A percentile compares a stretch with the other conserved stretches of the same genome.
Evolutionary conservation across 2,329 filamentous ascomycete genomes (phyloP).

Genomic region (Monilinia fructicola): DNA sequence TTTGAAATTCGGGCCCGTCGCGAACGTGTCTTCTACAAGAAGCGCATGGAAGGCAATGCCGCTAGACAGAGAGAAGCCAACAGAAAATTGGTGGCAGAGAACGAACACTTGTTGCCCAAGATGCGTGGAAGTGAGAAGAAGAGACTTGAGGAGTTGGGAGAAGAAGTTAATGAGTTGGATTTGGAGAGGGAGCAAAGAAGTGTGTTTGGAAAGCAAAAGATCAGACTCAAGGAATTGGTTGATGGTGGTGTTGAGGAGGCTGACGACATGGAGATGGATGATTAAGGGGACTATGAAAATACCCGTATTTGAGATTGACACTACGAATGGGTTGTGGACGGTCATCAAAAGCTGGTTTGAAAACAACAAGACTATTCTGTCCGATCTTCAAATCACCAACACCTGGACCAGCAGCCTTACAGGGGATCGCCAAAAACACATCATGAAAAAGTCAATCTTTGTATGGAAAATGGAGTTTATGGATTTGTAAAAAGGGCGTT

Average conservation of each 20-base stretch:
- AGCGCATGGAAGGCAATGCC: slow-evolving; percentile 87
- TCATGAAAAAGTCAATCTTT: slow-evolving; percentile 17
- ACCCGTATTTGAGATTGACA: slow-evolving; percentile 17
- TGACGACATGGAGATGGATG: slow-evolving; percentile 52
- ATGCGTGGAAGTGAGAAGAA: slow-evolving; percentile 63
- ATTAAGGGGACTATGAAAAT: slow-evolving; percentile 30
- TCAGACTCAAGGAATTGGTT: slow-evolving; percentile 42
- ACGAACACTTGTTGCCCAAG: slow-evolving; percentile 85
- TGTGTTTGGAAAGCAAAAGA: slow-evolving; percentile 45
- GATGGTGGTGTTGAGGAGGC: slow-evolving; percentile 43
- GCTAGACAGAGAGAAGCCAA: slow-evolving; percentile 76
- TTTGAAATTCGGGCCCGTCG: slow-evolving; percentile 77
- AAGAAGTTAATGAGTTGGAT: slow-evolving; percentile 48
- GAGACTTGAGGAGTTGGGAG: slow-evolving; percentile 53
- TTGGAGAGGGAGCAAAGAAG: slow-evolving; percentile 46
- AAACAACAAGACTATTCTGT: not conserved
- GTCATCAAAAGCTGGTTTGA: slow-evolving; percentile 10
- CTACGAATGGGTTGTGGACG: not conserved
- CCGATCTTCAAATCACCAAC: slow-evolving; percentile 1
- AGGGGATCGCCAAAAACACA: not conserved
- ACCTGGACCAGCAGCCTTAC: not conserved
- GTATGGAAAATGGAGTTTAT: slow-evolving; percentile 21
- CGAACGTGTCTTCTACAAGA: slow-evolving; percentile 91
- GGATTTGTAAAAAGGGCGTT: slow-evolving; percentile 23
- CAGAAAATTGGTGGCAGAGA: slow-evolving; percentile 84